Evolutionary conservation across 306 rosid genomes (phyloP).

Genomic region (Cicer bijugum): DNA sequence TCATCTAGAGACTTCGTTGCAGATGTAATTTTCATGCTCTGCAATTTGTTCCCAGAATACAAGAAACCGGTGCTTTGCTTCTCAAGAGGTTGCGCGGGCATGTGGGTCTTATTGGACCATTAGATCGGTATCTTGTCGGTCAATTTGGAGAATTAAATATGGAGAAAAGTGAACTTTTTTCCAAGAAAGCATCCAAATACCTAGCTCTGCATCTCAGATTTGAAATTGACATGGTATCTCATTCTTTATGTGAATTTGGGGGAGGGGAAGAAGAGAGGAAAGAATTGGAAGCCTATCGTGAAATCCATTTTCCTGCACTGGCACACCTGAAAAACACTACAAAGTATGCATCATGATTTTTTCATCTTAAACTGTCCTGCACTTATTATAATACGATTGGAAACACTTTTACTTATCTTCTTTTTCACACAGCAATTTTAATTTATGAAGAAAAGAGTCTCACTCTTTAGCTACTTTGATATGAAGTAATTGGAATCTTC

Average conservation of each 20-base stretch:
- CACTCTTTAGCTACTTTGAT: conserved; percentile 12
- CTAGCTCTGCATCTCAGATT: conserved; percentile 93
- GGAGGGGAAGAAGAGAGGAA: conserved; percentile 91
- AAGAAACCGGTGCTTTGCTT: conserved; percentile 87
- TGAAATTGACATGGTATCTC: conserved; percentile 99
- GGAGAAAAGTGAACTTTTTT: conserved; percentile 49
- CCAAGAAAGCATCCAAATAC: conserved; percentile 75
- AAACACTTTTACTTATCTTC: conserved; percentile 31
- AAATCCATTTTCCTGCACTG: conserved; percentile 90
- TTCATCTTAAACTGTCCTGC: conserved; percentile 27
- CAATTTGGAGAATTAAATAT: conserved; percentile 55
- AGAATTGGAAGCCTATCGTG: conserved; percentile 88
- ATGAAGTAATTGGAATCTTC: conserved; percentile 35
- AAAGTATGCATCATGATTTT: conserved; percentile 57
- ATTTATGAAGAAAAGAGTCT: conserved; percentile 22
- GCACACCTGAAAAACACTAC: conserved; percentile 68
- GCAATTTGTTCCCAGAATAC: conserved; percentile 91
- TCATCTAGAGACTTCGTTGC: conserved; percentile 99
- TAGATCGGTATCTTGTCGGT: conserved; percentile 79
- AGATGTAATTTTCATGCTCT: conserved; percentile 96
- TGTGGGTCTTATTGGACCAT: conserved; percentile 60
- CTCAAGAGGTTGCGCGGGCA: conserved; percentile 80
- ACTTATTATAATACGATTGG: conserved; percentile 4
- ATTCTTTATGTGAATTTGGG: conserved; percentile 95
- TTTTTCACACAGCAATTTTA: conserved; percentile 7